Evolutionary conservation across 2,329 filamentous ascomycete species (phyloP).

Genomic region (Coniochaeta hoffmannii): DNA sequence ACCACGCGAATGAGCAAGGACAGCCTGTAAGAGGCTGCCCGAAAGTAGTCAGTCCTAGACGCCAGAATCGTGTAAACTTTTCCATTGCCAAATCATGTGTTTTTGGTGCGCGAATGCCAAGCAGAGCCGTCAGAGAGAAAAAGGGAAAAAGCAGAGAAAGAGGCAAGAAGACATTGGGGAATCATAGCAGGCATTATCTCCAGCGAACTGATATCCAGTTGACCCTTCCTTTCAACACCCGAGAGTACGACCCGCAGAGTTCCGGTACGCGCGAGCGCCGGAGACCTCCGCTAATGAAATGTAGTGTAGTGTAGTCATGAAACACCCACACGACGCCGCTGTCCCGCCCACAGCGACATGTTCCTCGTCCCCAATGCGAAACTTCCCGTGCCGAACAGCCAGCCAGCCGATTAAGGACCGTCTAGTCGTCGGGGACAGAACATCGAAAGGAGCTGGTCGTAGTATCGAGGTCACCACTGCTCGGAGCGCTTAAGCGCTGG

Average conservation of each 20-base stretch:
- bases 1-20: background rate
- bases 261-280: background rate
- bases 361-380: background rate
- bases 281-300: background rate
- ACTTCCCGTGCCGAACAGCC: background rate
- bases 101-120: background rate
- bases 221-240: slow-evolving; percentile 2
- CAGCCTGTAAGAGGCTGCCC: background rate
- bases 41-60: background rate
- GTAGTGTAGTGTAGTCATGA: background rate
- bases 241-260: background rate
- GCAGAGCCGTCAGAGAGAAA: background rate
- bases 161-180: slow-evolving; percentile 3
- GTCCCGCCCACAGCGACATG: background rate
- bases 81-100: slow-evolving; percentile 3
- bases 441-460: background rate
- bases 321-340: background rate
- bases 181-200: slow-evolving; percentile 4
- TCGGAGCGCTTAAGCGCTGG: slow-evolving; percentile 24
- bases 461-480: background rate
- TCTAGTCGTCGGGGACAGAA: background rate
- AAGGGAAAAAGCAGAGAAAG: slow-evolving; percentile 3
- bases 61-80: slow-evolving; percentile 1
- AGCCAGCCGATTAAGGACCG: background rate
- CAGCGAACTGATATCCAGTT: slow-evolving; percentile 3